Conservation (phyloP, 768 basidiomycete genomes). For the Amanita exitialis region DNA sequence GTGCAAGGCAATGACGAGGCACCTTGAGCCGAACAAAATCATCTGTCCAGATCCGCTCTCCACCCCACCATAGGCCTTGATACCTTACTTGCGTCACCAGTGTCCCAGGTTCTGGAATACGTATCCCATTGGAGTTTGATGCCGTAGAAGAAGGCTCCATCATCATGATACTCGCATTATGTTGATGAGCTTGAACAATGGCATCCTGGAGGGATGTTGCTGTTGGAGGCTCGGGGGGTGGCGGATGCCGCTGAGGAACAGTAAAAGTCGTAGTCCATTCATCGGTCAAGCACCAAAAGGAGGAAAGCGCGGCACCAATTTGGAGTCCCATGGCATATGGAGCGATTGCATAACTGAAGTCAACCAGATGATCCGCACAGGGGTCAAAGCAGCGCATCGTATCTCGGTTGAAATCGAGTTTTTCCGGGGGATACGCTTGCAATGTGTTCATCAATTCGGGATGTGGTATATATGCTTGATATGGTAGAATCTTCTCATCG, state of each 20-base stretch:
- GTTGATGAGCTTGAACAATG: slow-evolving; percentile 34
- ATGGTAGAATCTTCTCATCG: slow-evolving; percentile 60
- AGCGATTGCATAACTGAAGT: slow-evolving; percentile 44
- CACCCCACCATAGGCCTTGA: slow-evolving; percentile 86
- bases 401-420: slow-evolving; percentile 31
- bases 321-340: slow-evolving; percentile 67
- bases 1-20: slow-evolving; percentile 56
- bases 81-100: slow-evolving; percentile 41
- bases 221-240: slow-evolving; percentile 4
- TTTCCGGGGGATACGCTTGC: slow-evolving; percentile 29
- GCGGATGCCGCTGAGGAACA: slow-evolving; percentile 18
- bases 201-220: slow-evolving; percentile 29
- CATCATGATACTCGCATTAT: slow-evolving; percentile 21
- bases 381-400: slow-evolving; percentile 44
- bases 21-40: slow-evolving; percentile 77
- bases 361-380: slow-evolving; percentile 19
- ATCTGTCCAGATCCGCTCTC: slow-evolving; percentile 80
- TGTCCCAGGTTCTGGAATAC: neutral
- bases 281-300: slow-evolving; percentile 65
- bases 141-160: neutral
- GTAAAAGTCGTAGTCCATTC: slow-evolving; percentile 47
- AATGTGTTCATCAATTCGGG: slow-evolving; percentile 42
- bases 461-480: slow-evolving; percentile 56
- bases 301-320: slow-evolving; percentile 51
- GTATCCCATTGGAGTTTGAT: neutral